Conservation (phyloP, 2,329 filamentous ascomycete genomes). For the Ciborinia camelliae region DNA sequence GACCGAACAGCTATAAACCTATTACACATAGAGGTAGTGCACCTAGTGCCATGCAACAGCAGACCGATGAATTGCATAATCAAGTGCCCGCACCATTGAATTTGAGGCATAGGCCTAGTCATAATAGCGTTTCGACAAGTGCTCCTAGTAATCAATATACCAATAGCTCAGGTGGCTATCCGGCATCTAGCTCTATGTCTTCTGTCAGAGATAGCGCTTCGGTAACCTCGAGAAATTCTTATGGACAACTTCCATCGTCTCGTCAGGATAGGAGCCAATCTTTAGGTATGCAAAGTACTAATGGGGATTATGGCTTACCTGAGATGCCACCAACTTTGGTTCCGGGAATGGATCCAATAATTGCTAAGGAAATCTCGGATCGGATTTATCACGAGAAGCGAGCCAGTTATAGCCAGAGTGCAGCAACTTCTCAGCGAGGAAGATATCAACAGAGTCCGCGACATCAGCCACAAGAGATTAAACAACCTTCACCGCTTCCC, state of each 20-base stretch:
- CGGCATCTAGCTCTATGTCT: slow-evolving; percentile 29
- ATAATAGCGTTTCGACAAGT: slow-evolving; percentile 27
- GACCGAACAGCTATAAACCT: slow-evolving; percentile 16
- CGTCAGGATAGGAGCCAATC: slow-evolving; percentile 30
- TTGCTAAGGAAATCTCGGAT: slow-evolving; percentile 56
- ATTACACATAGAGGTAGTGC: slow-evolving; percentile 25
- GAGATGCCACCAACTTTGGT: slow-evolving; percentile 56
- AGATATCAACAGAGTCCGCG: slow-evolving; percentile 27
- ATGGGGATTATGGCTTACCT: slow-evolving; percentile 42
- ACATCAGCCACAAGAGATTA: slow-evolving; percentile 30
- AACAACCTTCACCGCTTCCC: slow-evolving; percentile 28
- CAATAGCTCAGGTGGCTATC: slow-evolving; percentile 30
- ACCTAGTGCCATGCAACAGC: slow-evolving; percentile 24
- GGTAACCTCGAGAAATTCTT: slow-evolving; percentile 31
- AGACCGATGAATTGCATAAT: slow-evolving; percentile 33
- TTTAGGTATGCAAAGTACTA: slow-evolving; percentile 20
- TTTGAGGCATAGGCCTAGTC: slow-evolving; percentile 32
- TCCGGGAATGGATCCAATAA: slow-evolving; percentile 55
- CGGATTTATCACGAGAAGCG: slow-evolving; percentile 55
- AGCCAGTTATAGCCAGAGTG: slow-evolving; percentile 45
- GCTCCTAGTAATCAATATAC: slow-evolving; percentile 31
- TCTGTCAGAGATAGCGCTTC: slow-evolving; percentile 31
- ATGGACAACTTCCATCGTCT: slow-evolving; percentile 26
- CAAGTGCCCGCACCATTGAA: slow-evolving; percentile 36
- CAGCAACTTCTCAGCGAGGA: slow-evolving; percentile 44